Base-by-base conservation (phyloP, 805 yeast species). In the Debaryomyces castellii region DNA sequence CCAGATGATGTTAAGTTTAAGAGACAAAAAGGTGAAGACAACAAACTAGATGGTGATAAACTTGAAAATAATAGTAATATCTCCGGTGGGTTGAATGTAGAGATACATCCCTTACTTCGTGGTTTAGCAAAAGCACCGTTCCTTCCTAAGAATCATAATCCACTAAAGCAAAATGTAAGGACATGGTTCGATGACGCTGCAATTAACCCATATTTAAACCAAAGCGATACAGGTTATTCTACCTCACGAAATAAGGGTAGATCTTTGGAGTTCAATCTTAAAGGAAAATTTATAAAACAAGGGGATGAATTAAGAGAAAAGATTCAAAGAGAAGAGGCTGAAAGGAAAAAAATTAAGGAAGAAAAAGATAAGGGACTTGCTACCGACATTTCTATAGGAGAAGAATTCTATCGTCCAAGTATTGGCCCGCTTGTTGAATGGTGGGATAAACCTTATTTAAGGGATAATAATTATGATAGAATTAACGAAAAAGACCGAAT, bases 361-460 rank as follows among this genome's bases (percentile, higher is more conserved):
- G 59, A 67, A 33, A 55, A 57, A 28, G 58, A 62, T 7, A 64
- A 72, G 30, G 81, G 81, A 0, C 55, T 77, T 5, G 63, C 73
- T 5, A 81, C 91, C 0, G 82, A 85, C 51, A 60, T 67, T 14
- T 54, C 58, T 1, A 47, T 74, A 0, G 85, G 83, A 3, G 96
- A 89, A 56, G 77, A 80, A 16, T 59, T 67, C 7, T 86, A 75
- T 55, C 62, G 67, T 43, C 67, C 68, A 0, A 60, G 57, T 0
- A 57, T 48, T 16, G 90, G 91, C 1, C 96, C 96, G 0, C 49
- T 46, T 2, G 64, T 83, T 1, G 97, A 90, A 62, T 89, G 97
- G 96, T 92, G 97, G 97, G 97, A 92, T 65, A 60, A 65, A 44
- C 80, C 80, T 2, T 78, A 80, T 40, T 52, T 86, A 2, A 61